phyloP scores from a whole-genome alignment of 2,329 filamentous ascomycete species.

The Colletotrichum musicola region DNA sequence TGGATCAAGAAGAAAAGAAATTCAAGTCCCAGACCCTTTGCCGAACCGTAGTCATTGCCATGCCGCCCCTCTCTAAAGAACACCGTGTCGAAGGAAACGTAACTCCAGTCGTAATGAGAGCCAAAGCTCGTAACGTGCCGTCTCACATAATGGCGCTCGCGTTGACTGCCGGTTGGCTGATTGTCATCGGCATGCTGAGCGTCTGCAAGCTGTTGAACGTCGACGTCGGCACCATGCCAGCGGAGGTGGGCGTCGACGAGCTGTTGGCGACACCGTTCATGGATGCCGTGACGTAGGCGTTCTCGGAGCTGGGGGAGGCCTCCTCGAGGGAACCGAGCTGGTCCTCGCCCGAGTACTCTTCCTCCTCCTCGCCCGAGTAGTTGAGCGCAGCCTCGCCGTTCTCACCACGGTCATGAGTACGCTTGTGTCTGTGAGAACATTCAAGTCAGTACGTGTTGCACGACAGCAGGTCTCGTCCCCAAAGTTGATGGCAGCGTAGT shows the following conservation, averaged over 20 bases:
- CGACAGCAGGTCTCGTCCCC: constrained; percentile 8
- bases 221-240: constrained; percentile 45
- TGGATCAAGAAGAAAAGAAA: constrained; percentile 34
- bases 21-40: constrained; percentile 33
- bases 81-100: constrained; percentile 38
- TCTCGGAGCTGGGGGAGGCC: constrained; percentile 79
- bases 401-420: constrained; percentile 75
- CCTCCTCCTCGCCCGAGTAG: constrained; percentile 85
- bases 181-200: constrained; percentile 74
- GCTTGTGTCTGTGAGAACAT: constrained; percentile 82
- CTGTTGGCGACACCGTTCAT: constrained; percentile 60
- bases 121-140: constrained; percentile 22
- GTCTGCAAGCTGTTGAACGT: constrained; percentile 71
- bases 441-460: constrained; percentile 51
- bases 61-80: constrained; percentile 38
- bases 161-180: constrained; percentile 66
- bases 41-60: constrained; percentile 35
- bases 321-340: constrained; percentile 85
- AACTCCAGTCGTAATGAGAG: constrained; percentile 39
- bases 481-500: constrained; percentile 44
- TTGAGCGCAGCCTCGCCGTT: constrained; percentile 69
- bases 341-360: constrained; percentile 85
- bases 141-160: constrained; percentile 60
- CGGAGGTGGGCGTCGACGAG: constrained; percentile 43
- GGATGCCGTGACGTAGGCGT: constrained; percentile 69